These are phyloP conservation scores for Neurospora tetraspora DNA, from an alignment of 495 filamentous ascomycete genomes.

Conservation along the genomic window DNA sequence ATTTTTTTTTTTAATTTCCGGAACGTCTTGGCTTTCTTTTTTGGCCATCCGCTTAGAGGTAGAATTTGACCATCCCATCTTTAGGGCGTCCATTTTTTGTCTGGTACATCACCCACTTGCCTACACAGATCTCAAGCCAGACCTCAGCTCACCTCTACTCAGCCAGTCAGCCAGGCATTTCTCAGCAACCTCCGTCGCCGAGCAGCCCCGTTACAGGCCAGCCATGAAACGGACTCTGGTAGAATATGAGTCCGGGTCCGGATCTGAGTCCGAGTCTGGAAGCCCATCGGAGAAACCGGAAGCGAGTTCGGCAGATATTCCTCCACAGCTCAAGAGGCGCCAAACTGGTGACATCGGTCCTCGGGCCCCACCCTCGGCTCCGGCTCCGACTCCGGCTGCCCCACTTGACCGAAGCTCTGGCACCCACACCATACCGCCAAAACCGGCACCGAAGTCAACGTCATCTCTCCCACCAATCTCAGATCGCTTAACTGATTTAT, in stretches of 20 bases:
- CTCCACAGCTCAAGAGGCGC: not conserved
- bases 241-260: not conserved
- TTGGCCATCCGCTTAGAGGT: not conserved
- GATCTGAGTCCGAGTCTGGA: not conserved
- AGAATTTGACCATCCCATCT: not conserved
- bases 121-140: not conserved
- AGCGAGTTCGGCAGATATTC: not conserved
- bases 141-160: not conserved
- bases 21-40: not conserved
- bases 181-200: not conserved
- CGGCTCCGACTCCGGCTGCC: not conserved
- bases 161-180: not conserved
- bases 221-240: not conserved
- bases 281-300: not conserved
- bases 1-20: not conserved
- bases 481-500: conserved; percentile 74
- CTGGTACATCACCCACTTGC: not conserved
- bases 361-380: not conserved
- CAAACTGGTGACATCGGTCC: not conserved
- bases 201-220: not conserved
- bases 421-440: not conserved
- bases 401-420: not conserved
- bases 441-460: not conserved
- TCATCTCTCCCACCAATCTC: conserved; percentile 70
- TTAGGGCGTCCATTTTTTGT: not conserved